Conservation (phyloP, 1,284 basidiomycete species). For the Rhodotorula mucilaginosa region DNA sequence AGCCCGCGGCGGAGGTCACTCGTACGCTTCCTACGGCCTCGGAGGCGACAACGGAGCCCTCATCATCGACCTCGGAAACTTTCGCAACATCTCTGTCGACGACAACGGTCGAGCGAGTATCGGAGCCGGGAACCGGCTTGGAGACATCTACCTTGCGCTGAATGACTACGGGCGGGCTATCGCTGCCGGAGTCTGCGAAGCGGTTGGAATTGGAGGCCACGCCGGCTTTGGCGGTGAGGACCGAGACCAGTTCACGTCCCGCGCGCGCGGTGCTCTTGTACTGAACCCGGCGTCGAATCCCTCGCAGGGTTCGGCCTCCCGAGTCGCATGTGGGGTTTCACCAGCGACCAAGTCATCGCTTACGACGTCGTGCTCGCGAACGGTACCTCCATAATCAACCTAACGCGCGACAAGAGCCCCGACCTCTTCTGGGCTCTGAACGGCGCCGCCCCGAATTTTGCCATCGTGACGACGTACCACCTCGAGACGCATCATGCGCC, state of each 20-base stretch:
- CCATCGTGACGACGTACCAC: conserved; percentile 45
- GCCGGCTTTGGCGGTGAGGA: conserved; percentile 44
- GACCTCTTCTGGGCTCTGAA: conserved; percentile 46
- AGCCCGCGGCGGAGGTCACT: conserved; percentile 49
- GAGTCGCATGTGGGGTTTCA: conserved; percentile 47
- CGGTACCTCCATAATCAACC: conserved; percentile 43
- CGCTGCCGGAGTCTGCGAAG: conserved; percentile 48
- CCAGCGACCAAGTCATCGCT: conserved; percentile 45
- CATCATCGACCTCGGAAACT: conserved; percentile 40
- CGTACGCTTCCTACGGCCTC: conserved; percentile 47
- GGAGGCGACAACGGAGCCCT: conserved; percentile 44
- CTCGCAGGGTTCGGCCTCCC: conserved; percentile 32
- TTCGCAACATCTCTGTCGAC: conserved; percentile 33
- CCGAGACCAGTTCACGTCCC: neutral
- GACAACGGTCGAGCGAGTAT: conserved; percentile 41
- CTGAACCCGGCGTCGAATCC: neutral
- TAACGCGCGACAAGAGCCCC: conserved; percentile 23
- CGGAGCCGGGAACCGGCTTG: conserved; percentile 46
- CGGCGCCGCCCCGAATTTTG: conserved; percentile 48
- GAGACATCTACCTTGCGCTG: conserved; percentile 48
- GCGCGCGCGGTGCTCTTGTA: too few relatives aligned
- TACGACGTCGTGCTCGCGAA: conserved; percentile 49
- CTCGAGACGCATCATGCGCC: conserved; percentile 33
- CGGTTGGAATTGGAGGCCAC: conserved; percentile 48
- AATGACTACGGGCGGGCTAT: conserved; percentile 45